A percentile compares a stretch with the other conserved stretches of the same genome.
phyloP scores from a whole-genome alignment of 73 alveolate species.

The Paramecium pentaurelia region DNA sequence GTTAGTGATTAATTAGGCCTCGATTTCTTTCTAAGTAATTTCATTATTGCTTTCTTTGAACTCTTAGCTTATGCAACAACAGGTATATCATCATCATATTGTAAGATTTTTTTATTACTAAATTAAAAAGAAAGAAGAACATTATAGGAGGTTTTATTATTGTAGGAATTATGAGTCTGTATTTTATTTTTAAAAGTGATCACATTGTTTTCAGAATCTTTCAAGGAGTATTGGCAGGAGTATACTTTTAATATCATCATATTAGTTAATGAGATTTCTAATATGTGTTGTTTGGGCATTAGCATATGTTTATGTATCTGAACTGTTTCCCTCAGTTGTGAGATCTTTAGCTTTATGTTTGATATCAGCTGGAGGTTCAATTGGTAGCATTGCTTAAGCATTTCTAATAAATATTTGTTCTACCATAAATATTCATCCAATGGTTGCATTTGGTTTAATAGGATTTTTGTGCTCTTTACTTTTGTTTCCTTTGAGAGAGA shows the following conservation, averaged over 20 bases:
- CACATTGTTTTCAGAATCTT: neutral
- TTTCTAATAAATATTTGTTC: neutral
- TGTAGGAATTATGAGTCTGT: constrained; percentile 4
- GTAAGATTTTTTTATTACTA: constrained; percentile 21
- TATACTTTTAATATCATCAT: neutral
- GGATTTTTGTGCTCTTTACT: neutral
- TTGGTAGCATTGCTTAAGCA: constrained; percentile 49
- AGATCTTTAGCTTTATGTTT: constrained; percentile 55
- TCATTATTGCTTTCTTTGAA: constrained; percentile 51
- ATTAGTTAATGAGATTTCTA: constrained; percentile 48
- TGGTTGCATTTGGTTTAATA: constrained; percentile 39
- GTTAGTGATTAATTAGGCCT: constrained; percentile 46
- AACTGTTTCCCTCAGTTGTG: constrained; percentile 55
- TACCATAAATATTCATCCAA: constrained; percentile 32
- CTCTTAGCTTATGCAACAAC: constrained; percentile 35
- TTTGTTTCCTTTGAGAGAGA: constrained; percentile 46
- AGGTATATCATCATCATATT: neutral
- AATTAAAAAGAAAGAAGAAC: constrained; percentile 20
- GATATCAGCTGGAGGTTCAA: constrained; percentile 54
- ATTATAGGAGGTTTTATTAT: constrained; percentile 29
- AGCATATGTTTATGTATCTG: constrained; percentile 46
- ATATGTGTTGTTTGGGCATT: constrained; percentile 53
- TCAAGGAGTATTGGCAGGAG: constrained; percentile 20
- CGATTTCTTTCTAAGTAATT: constrained; percentile 4
- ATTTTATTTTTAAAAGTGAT: neutral